A percentile compares a stretch with the other conserved stretches of the same genome.
These are phyloP conservation scores for Tolypocladium paradoxum DNA, from an alignment of 2,329 filamentous ascomycete species.

Conservation along the genomic window DNA sequence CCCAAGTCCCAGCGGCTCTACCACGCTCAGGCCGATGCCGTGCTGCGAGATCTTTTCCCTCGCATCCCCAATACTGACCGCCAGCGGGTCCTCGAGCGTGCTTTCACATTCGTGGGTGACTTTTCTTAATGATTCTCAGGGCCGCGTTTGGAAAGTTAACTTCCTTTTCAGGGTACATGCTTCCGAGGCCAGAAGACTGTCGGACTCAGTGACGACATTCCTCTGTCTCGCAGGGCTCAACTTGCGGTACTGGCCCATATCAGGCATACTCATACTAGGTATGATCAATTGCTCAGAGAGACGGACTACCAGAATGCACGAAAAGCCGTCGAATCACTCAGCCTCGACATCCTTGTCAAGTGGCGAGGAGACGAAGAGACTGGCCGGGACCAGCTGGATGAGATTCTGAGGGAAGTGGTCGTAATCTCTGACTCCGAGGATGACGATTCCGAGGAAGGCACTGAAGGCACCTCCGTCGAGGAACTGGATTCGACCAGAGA, in stretches of 20 bases:
- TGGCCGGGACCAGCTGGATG: slow-evolving; percentile 55
- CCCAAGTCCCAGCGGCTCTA: slow-evolving; percentile 49
- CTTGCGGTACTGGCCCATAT: slow-evolving; percentile 57
- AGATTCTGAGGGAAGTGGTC: slow-evolving; percentile 55
- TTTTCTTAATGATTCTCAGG: not conserved
- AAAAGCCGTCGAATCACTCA: slow-evolving; percentile 49
- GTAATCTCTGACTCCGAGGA: slow-evolving; percentile 53
- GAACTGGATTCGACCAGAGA: slow-evolving; percentile 7
- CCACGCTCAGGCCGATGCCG: slow-evolving; percentile 50
- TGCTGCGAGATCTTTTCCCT: slow-evolving; percentile 53
- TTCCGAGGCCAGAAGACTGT: slow-evolving; percentile 46
- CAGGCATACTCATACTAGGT: slow-evolving; percentile 54
- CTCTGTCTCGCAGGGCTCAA: slow-evolving; percentile 51
- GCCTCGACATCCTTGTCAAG: slow-evolving; percentile 56
- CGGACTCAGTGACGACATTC: slow-evolving; percentile 43
- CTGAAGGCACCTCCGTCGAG: slow-evolving; percentile 20
- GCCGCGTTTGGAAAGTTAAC: slow-evolving; percentile 7
- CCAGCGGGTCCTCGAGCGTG: slow-evolving; percentile 49
- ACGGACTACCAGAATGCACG: slow-evolving; percentile 49
- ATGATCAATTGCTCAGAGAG: slow-evolving; percentile 49
- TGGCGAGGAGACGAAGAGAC: slow-evolving; percentile 63
- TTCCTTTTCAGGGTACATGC: slow-evolving; percentile 29
- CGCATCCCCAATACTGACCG: slow-evolving; percentile 55
- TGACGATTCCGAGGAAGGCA: slow-evolving; percentile 25
- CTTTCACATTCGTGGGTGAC: slow-evolving; percentile 48